Percentiles rank a stretch among this genome's conserved stretches.
phyloP scores from a whole-genome alignment of 2,329 filamentous ascomycete species.

The Cordyceps pruinosa region DNA sequence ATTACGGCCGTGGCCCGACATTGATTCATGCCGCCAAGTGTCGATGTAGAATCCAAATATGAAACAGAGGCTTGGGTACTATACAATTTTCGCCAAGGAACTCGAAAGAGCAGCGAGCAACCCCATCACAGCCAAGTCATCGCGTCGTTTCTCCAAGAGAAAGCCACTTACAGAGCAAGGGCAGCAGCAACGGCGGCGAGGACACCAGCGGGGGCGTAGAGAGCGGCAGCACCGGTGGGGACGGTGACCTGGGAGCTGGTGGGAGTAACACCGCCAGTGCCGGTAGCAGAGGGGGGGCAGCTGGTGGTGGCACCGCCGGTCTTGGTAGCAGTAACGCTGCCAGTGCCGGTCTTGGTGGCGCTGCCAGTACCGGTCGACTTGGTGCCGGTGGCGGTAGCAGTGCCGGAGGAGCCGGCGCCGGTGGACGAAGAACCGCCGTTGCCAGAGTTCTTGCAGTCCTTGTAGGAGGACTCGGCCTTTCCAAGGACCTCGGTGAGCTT shows the following conservation, averaged over 20 bases:
- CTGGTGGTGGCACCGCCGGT: background rate
- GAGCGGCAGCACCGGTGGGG: constrained; percentile 2
- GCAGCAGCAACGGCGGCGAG: constrained; percentile 13
- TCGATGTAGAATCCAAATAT: constrained; percentile 2
- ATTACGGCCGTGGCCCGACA: background rate
- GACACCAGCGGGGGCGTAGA: constrained; percentile 10
- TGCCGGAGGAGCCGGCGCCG: background rate
- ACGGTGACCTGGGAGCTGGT: constrained; percentile 6
- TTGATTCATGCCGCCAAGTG: background rate
- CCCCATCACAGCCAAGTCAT: constrained; percentile 4
- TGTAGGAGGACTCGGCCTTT: background rate
- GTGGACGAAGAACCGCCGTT: constrained; percentile 1
- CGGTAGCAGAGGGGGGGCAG: background rate
- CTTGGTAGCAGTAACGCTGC: background rate
- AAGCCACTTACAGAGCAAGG: constrained; percentile 13
- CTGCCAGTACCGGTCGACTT: constrained; percentile 3
- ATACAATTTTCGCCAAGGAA: constrained; percentile 7
- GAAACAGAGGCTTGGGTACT: constrained; percentile 11
- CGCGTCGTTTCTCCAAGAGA: constrained; percentile 4
- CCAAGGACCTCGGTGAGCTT: constrained; percentile 17
- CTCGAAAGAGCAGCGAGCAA: constrained; percentile 1
- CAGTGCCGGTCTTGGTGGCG: constrained; percentile 5
- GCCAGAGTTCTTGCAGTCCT: constrained; percentile 10
- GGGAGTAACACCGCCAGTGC: constrained; percentile 13
- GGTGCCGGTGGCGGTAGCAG: background rate